A percentile compares a stretch with the other conserved stretches of the same genome.
These are phyloP conservation scores for Climacium dendroides DNA, from an alignment of 225 moss, liverwort and hornwort genomes.

Conservation along the genomic window DNA sequence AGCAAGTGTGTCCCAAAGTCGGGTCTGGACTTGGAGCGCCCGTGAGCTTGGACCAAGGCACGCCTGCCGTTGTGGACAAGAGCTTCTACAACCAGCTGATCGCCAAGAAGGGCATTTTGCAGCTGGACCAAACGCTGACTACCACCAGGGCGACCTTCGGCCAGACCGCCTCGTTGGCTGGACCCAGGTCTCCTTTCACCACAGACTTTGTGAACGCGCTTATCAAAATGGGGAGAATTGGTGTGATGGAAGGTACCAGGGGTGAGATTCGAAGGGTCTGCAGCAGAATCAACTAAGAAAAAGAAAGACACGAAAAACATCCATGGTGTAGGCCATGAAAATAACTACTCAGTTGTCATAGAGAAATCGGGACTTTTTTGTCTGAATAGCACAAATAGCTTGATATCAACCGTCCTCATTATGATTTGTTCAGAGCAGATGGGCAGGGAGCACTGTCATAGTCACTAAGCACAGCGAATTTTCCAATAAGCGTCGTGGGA, in stretches of 20 bases:
- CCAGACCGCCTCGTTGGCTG: background rate
- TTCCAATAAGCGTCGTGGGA: background rate
- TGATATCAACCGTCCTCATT: background rate
- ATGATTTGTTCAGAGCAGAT: background rate
- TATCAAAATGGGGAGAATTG: slow-evolving; percentile 10
- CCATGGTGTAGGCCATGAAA: background rate
- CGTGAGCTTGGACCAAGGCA: slow-evolving; percentile 32
- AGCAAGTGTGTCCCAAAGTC: background rate
- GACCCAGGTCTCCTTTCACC: slow-evolving; percentile 11
- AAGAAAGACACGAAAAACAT: background rate
- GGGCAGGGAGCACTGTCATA: background rate
- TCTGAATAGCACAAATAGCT: background rate
- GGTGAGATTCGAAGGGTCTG: slow-evolving; percentile 38
- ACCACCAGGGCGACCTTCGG: background rate
- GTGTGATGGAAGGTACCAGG: slow-evolving; percentile 1
- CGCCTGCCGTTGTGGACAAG: slow-evolving; percentile 15
- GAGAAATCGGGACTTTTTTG: background rate
- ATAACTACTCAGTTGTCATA: background rate
- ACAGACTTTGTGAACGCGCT: slow-evolving; percentile 10
- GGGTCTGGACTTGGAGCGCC: slow-evolving; percentile 12
- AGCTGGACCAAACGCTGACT: slow-evolving; percentile 22
- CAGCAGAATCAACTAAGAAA: slow-evolving; percentile 14
- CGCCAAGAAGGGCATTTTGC: slow-evolving; percentile 20
- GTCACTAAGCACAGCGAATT: background rate
- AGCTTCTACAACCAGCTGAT: slow-evolving; percentile 19